phyloP scores from a whole-genome alignment of 148 eudicot species.

The Simmondsia chinensis region DNA sequence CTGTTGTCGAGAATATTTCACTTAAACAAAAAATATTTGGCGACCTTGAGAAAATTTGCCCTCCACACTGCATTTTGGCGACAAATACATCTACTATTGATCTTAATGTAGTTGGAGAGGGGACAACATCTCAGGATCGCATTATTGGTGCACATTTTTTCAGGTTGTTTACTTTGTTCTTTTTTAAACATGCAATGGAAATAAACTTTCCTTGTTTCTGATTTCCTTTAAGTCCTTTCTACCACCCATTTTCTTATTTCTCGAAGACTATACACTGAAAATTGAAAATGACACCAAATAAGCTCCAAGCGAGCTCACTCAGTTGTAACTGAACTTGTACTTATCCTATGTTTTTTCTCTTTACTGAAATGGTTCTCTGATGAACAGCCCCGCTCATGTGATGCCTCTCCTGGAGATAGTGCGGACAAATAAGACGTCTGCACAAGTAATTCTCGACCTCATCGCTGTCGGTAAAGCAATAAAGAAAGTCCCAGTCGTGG shows the following conservation, averaged over 20 bases:
- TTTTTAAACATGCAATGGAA: not conserved
- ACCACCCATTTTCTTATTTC: no score
- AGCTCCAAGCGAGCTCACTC: no score
- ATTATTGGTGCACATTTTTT: conserved; percentile 96
- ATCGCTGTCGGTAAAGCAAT: conserved; percentile 72
- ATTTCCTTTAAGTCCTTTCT: no score
- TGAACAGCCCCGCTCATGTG: conserved; percentile 84
- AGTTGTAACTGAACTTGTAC: not conserved
- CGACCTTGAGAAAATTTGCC: conserved; percentile 82
- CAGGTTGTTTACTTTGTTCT: conserved; percentile 34
- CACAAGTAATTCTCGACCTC: conserved; percentile 85
- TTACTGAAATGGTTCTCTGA: conserved; percentile 14
- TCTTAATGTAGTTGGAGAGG: conserved; percentile 68
- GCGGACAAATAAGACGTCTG: conserved; percentile 78
- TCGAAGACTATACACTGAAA: no score
- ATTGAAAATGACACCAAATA: no score
- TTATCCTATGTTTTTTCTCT: not conserved
- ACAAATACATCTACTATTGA: conserved; percentile 92
- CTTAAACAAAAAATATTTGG: conserved; percentile 77
- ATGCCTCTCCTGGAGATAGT: conserved; percentile 96
- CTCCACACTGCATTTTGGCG: conserved; percentile 95
- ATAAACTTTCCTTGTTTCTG: conserved; percentile 8
- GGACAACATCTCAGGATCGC: conserved; percentile 68
- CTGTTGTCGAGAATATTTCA: conserved; percentile 70
- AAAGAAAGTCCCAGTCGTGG: conserved; percentile 89